Conservation (phyloP, 257 asterid genomes). For the Craterostigma plantagineum region DNA sequence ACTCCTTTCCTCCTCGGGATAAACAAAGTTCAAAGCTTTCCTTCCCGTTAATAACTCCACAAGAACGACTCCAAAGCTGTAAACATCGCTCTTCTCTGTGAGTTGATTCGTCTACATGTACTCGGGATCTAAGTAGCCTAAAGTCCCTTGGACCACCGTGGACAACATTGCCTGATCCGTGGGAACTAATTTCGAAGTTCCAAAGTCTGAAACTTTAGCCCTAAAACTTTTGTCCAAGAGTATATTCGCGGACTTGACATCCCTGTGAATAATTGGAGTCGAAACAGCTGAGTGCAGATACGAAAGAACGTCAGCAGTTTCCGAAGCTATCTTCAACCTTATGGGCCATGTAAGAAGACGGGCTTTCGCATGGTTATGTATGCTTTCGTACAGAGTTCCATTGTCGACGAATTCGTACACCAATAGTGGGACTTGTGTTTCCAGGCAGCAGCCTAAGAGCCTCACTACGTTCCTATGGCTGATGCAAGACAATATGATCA, state of each 20-base stretch:
- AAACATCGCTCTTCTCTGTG: conserved; percentile 13
- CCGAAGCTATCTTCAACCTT: conserved; percentile 11
- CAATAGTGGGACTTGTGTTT: conserved; percentile 12
- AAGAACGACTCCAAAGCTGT: conserved; percentile 18
- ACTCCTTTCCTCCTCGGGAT: conserved; percentile 9
- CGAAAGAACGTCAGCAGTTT: conserved; percentile 9
- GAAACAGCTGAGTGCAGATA: conserved; percentile 4
- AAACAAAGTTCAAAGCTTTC: conserved; percentile 6
- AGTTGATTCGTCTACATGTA: conserved; percentile 12
- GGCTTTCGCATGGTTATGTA: conserved; percentile 6
- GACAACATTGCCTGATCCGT: too few relatives aligned
- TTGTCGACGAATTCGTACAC: conserved; percentile 7
- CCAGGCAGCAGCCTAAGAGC: conserved; percentile 17
- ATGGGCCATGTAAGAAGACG: conserved; percentile 6
- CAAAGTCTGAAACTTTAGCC: too few relatives aligned
- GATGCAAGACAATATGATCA: conserved; percentile 11
- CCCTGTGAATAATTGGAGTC: conserved; percentile 17
- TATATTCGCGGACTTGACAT: conserved; percentile 12
- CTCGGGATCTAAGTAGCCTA: conserved; percentile 18
- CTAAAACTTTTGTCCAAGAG: conserved; percentile 5
- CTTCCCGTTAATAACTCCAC: conserved; percentile 11
- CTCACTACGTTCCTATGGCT: conserved; percentile 15
- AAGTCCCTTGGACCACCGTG: conserved; percentile 7
- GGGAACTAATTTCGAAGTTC: too few relatives aligned
- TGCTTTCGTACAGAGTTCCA: conserved; percentile 9